Base-by-base conservation (phyloP, 2,329 filamentous ascomycete genomes). In the Didymella sp. region DNA sequence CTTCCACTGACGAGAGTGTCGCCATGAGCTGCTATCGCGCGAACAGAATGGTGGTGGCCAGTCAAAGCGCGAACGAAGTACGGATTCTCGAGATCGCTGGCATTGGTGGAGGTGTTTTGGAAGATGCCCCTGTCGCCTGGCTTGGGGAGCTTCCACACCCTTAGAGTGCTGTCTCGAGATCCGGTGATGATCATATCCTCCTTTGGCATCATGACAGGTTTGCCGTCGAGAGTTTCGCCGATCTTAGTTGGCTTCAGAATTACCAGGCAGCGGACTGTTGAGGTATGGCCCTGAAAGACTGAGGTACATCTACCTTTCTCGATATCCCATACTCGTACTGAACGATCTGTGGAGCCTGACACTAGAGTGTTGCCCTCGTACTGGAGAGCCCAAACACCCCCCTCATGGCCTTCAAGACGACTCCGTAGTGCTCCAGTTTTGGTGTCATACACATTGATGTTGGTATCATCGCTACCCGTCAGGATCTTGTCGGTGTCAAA, bases 311-410 rank as follows among this genome's bases (percentile, higher is more conserved):
- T 85, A 0, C 93, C 95, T 68, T 89, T 89, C 71, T 96, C 92
- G 62, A 99, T 97, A 73, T 99, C 94, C 95, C 95, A 99, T 0
- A 99, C 94, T n/a, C 95, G 88, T n/a, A 99, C 95, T 11, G 95
- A 96, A 43, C 95, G 85, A 77, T 99, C 95, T 0, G 95, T 99
- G 6, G 93, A 97, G 2, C 95, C 95, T 15, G 95, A 99, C 2
- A 99, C 95, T 19, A 99, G 80, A 15, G 91, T 92, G 72, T 98
- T 97, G 47, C 93, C 94, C 72, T 97, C 89, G 73, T 98, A 99
- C 75, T 98, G 93, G 50, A 99, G 79, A 27, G 95, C 95, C 95
- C 95, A 99, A 1, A 99, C 95, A 42, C 95, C 95, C 30, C 95
- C 95, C 76, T 99, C 95, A 67, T 99, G 95, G 2, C 95, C 95